Evolutionary conservation across 192 early-diverging fungal genomes (phyloP).

Genomic region (Coemansia sp.): DNA sequence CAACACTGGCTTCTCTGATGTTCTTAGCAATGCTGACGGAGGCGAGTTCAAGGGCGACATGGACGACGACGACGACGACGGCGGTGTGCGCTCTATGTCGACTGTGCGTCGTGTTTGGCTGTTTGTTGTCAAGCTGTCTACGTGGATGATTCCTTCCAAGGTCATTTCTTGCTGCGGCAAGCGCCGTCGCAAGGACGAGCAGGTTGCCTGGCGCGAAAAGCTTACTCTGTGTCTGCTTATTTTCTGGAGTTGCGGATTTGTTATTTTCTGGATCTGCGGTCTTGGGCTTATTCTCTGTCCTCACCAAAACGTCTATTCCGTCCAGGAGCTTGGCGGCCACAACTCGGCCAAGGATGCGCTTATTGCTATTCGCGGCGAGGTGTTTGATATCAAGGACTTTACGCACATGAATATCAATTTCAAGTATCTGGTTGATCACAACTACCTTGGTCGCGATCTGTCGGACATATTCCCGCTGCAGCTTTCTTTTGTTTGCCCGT

Average conservation of each 20-base stretch:
- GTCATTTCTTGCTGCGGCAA: conserved; percentile 68
- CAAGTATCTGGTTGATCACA: conserved; percentile 52
- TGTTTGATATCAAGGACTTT: conserved; percentile 75
- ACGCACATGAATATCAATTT: conserved; percentile 56
- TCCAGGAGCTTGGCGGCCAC: conserved; percentile 63
- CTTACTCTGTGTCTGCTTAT: conserved; percentile 85
- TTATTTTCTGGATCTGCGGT: conserved; percentile 83
- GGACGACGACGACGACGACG: conserved; percentile 40
- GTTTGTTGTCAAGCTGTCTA: conserved; percentile 65
- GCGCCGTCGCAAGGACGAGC: conserved; percentile 75
- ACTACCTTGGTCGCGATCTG: conserved; percentile 70
- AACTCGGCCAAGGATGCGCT: conserved; percentile 60
- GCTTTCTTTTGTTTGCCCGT: conserved; percentile 58
- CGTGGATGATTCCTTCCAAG: conserved; percentile 70
- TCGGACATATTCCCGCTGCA: conserved; percentile 71
- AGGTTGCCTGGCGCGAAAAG: conserved; percentile 96
- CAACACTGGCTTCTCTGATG: conserved; percentile 48
- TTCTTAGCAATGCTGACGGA: conserved; percentile 32
- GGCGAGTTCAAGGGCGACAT: conserved; percentile 18
- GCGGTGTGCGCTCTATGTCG: conserved; percentile 51
- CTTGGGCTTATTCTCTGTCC: conserved; percentile 74
- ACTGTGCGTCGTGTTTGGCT: conserved; percentile 77
- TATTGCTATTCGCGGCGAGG: conserved; percentile 73
- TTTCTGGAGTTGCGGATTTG: conserved; percentile 67
- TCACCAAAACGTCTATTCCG: conserved; percentile 69